Evolutionary conservation across 2,329 filamentous ascomycete species (phyloP).

Genomic region (Coniochaeta ligniaria): DNA sequence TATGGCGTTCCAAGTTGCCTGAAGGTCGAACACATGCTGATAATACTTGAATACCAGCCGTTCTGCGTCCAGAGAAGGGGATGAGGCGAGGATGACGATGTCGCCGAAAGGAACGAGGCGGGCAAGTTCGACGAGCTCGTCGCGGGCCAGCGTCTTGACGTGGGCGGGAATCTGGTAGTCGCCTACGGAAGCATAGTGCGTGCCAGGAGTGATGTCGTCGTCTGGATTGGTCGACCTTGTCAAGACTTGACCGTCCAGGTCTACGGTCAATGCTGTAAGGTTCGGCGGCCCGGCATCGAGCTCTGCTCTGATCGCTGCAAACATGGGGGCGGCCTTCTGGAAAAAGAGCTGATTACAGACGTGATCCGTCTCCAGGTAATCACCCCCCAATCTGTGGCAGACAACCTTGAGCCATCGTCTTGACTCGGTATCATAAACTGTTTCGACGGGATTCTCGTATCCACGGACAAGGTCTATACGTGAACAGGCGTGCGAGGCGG

Average conservation of each 20-base stretch:
- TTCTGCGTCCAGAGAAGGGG: background rate
- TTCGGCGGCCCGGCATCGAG: background rate
- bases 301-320: background rate
- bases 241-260: background rate
- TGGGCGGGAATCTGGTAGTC: background rate
- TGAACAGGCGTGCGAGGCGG: background rate
- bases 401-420: background rate
- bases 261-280: background rate
- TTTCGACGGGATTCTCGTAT: background rate
- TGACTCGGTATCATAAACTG: background rate
- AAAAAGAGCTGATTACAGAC: no score
- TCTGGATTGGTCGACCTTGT: background rate
- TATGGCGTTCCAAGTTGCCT: background rate
- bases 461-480: no score
- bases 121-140: constrained; percentile 1
- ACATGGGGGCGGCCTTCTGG: background rate
- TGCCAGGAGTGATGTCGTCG: background rate
- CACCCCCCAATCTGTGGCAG: no score
- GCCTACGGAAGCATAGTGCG: background rate
- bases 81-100: background rate
- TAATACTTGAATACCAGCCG: constrained; percentile 5
- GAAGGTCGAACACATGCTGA: background rate
- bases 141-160: background rate
- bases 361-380: no score
- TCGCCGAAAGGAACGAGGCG: background rate